Evolutionary conservation across 352 stramenopile genomes (phyloP), one percentile per base, ranked within the genome.

Genomic region (Aphanomyces cochlioides): DNA sequence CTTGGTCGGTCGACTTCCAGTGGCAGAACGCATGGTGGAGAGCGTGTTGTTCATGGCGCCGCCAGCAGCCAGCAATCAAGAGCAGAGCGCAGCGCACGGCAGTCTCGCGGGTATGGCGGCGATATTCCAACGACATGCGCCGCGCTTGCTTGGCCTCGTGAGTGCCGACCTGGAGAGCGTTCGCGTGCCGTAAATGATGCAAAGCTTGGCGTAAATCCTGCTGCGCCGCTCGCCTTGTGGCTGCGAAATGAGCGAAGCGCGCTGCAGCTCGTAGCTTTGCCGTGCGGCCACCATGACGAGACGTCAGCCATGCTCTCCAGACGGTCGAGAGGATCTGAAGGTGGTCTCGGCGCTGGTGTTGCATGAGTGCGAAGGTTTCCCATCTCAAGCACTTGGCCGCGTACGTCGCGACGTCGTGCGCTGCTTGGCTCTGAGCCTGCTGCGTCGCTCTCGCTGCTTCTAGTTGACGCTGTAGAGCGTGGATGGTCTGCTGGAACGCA

Each of bases 91-190:
- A 69, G 19, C 43, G 63, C 63, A 69, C 12, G 17, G 63, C 48
- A 10, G 63, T 69, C 45, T 61, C 63, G 12, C 63, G 47, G 17
- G 63, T 47, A 17, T 69, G 45, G 7, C 63, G 63, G n/a, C 63
- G 63, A 40, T 69, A 69, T 28, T 69, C 63, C 17, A 17, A 19
- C 10, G 59, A 36, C 63, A 69, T 69, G 15, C 36, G 34, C 36
- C n/a, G 57, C 10, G 63, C 63, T 36, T 57, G 48, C 6, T 21
- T 17, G 5, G 63, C 50, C 34, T 43, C 36, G 36, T 69, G 63
- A 3, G 21, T 19, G 17, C 50, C 63, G 7, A 36, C 63, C 19
- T 69, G 63, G 13, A 69, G 21, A 7, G 34, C 21, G 10, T 41
- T 47, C 13, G 37, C 21, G 5, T 47, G 48, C 10, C 43, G 47